phyloP scores from a whole-genome alignment of 306 rosid species.

The Castanea crenata region DNA sequence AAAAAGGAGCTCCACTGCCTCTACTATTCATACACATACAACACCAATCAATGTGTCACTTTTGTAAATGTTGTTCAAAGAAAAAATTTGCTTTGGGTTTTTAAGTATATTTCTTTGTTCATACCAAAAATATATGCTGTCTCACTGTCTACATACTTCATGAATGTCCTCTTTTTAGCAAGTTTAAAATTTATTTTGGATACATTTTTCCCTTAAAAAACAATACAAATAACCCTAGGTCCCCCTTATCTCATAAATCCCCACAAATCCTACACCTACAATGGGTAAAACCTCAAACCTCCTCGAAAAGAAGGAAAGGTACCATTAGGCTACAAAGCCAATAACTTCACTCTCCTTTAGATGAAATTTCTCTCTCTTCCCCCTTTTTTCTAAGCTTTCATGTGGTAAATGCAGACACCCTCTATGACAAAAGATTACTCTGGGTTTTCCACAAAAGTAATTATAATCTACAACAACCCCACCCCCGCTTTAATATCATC shows the following conservation, averaged over 20 bases:
- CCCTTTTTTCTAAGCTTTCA: neutral
- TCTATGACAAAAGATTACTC: neutral
- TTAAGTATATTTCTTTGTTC: neutral
- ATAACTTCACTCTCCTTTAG: neutral
- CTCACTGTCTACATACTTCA: neutral
- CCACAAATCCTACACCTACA: neutral
- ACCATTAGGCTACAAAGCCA: neutral
- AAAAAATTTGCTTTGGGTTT: neutral
- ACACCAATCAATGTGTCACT: no score
- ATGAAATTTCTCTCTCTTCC: neutral
- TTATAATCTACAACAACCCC: neutral
- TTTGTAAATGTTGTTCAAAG: neutral
- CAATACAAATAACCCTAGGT: neutral
- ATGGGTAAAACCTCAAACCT: neutral
- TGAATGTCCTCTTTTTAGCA: neutral
- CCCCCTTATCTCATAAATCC: neutral
- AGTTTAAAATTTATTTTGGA: neutral
- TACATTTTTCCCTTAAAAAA: neutral
- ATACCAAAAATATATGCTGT: no score
- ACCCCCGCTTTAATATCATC: neutral
- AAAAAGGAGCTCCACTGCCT: no score
- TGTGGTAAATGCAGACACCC: neutral
- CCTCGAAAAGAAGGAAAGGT: neutral
- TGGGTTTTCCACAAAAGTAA: neutral
- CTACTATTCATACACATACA: no score